Base-by-base conservation (phyloP, 116 monocot species). In the Iris pallida region DNA sequence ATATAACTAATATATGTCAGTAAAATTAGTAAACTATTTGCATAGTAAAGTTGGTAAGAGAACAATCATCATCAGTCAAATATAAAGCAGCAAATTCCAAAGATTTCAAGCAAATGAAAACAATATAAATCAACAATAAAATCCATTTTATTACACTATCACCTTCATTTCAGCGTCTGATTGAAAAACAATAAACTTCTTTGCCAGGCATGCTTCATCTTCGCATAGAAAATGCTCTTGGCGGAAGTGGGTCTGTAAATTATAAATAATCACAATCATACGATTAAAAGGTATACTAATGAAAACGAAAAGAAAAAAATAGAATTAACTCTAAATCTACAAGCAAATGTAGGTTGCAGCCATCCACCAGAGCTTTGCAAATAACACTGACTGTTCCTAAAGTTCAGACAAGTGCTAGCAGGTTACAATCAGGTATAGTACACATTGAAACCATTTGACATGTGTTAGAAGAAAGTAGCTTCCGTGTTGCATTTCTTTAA, bases 171-270 rank as follows among this genome's bases (percentile, higher is more conserved):
- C 98, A 57, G 90, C 66, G 72, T 98, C 98, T 60, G 73, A 69
- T 76, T 78, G 83, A 66, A 98, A 98, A 41, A 98, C 93, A 47
- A 98, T 58, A 65, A 98, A 98, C 68, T 93, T 93, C 78, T 93
- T 90, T 18, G 81, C 82, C 68, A 98, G 80, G 61, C 98, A 98
- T 53, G 79, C 72, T 45, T 93, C 93, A 59, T 80, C 72, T 58
- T 93, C 98, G 82, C 98, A 98, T 18, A 98, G 75, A 80, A 88
- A 82, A 82, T 98, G 98, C 49, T 80, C 98, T 79, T 86, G 85
- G n/a, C 93, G 90, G 64, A 98, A 98, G 84, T 98, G 98, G 61
- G 53, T 73, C 98, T 98, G 79, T 10, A 18, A 20, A 69, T 20
- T 6, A 19, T 9, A 65, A 72, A 45, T 44, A 68, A 68, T 42